phyloP scores from a whole-genome alignment of 257 asterid species.

The Gentiana straminea region DNA sequence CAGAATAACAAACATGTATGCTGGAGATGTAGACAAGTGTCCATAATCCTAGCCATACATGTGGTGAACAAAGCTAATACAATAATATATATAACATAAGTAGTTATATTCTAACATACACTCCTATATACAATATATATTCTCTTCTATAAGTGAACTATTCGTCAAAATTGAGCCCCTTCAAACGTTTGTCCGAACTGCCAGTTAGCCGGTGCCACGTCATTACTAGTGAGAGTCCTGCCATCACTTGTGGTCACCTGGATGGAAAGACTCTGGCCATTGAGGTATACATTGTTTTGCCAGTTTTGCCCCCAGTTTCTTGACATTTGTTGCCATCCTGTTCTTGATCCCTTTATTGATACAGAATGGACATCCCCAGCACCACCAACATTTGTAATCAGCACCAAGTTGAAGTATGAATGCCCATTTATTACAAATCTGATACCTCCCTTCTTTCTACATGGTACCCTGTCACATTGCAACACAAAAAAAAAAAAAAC shows the following conservation, averaged over 20 bases:
- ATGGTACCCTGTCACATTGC: conserved; percentile 49
- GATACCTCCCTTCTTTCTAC: conserved; percentile 71
- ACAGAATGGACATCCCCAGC: conserved; percentile 80
- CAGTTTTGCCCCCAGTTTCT: conserved; percentile 97
- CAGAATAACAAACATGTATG: too few species aligned
- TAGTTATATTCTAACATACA: too few species aligned
- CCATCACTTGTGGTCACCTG: conserved; percentile 84
- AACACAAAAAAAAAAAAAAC: background rate
- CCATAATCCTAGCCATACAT: too few species aligned
- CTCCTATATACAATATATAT: background rate
- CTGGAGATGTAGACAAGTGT: too few species aligned
- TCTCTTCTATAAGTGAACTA: background rate
- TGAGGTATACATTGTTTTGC: conserved; percentile 74
- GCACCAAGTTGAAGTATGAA: conserved; percentile 73
- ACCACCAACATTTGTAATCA: conserved; percentile 78
- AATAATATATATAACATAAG: too few species aligned
- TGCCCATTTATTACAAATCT: conserved; percentile 87
- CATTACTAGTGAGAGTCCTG: conserved; percentile 46
- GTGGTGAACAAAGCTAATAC: too few species aligned
- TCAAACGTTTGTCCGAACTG: conserved; percentile 78
- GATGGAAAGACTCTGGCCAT: conserved; percentile 68
- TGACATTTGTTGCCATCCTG: conserved; percentile 90
- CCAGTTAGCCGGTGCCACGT: conserved; percentile 58
- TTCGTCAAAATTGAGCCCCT: conserved; percentile 60
- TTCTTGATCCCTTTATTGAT: conserved; percentile 59